A percentile compares a stretch with the other conserved stretches of the same genome.
Evolutionary conservation across 139 green algal genomes (phyloP).

Genomic region (Penium margaritaceum): DNA sequence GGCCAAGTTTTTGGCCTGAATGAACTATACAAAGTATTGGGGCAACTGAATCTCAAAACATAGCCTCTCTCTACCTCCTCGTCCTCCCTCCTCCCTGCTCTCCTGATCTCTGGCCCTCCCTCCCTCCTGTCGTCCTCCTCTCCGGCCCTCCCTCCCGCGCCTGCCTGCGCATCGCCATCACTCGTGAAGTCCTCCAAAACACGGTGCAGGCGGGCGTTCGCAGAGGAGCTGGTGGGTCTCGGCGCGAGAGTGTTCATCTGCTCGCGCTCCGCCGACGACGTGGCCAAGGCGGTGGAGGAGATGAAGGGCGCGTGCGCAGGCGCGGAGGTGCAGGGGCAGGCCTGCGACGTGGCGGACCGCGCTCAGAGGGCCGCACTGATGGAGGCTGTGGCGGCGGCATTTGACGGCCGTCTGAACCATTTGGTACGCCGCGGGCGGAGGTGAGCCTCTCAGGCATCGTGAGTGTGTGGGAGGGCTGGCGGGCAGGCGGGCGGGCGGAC

Average conservation of each 20-base stretch:
- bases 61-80: background rate
- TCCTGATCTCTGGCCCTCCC: background rate
- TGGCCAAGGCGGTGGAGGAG: constrained; percentile 38
- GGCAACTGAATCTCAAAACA: no score
- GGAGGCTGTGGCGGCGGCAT: constrained; percentile 15
- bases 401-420: constrained; percentile 46
- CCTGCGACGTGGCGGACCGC: constrained; percentile 36
- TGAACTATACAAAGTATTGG: no score
- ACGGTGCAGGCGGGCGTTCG: constrained; percentile 43
- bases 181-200: no score
- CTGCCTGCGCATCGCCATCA: no score
- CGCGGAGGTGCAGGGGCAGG: constrained; percentile 47
- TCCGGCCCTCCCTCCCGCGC: background rate
- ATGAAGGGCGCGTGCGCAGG: constrained; percentile 30
- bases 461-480: no score
- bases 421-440: constrained; percentile 13
- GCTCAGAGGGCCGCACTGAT: constrained; percentile 39
- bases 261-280: constrained; percentile 40
- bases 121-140: background rate
- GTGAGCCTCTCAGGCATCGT: no score
- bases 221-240: constrained; percentile 57
- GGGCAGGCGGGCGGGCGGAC: no score
- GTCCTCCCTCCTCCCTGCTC: background rate
- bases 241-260: constrained; percentile 56
- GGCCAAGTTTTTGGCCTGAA: no score